Conservation (phyloP, 2,329 filamentous ascomycete species). For the Sarocladium strictum region DNA sequence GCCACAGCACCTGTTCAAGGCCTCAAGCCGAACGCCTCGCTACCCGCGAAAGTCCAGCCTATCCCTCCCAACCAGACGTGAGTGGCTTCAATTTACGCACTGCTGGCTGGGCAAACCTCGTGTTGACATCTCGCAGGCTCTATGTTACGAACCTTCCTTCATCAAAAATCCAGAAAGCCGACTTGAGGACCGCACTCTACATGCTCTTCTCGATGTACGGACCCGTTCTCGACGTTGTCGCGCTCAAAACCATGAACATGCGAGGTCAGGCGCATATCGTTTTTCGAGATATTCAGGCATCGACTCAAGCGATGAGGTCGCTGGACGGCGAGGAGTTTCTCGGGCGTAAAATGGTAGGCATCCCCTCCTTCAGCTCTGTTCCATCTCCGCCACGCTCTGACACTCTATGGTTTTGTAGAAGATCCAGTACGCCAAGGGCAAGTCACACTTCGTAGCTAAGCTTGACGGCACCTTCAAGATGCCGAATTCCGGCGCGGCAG, state of each 20-base stretch:
- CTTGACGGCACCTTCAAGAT: slow-evolving; percentile 85
- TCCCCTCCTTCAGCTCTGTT: slow-evolving; percentile 24
- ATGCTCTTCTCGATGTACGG: slow-evolving; percentile 93
- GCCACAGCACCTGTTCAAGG: slow-evolving; percentile 32
- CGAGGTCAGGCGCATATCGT: slow-evolving; percentile 92
- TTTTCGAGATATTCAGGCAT: slow-evolving; percentile 83
- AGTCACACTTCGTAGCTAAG: slow-evolving; percentile 83
- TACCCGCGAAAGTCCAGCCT: slow-evolving; percentile 45
- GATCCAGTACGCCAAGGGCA: slow-evolving; percentile 85
- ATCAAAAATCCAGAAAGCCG: slow-evolving; percentile 82
- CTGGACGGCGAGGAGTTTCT: slow-evolving; percentile 83
- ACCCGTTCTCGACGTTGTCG: slow-evolving; percentile 84
- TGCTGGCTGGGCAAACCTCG: neutral
- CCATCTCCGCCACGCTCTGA: neutral
- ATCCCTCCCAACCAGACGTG: slow-evolving; percentile 71
- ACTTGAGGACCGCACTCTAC: slow-evolving; percentile 82
- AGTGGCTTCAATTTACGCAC: slow-evolving; percentile 25
- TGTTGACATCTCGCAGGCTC: slow-evolving; percentile 46
- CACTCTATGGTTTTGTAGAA: slow-evolving; percentile 48
- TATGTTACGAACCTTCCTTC: slow-evolving; percentile 84
- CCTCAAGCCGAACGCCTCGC: slow-evolving; percentile 34
- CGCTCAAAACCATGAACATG: slow-evolving; percentile 86
- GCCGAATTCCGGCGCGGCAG: slow-evolving; percentile 47
- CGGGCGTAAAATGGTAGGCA: slow-evolving; percentile 69
- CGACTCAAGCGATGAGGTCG: slow-evolving; percentile 87